Percentiles rank a stretch among this genome's conserved stretches.
These are phyloP conservation scores for Aspergillus transmontanensis DNA, from an alignment of 2,329 filamentous ascomycete genomes.

Conservation along the genomic window DNA sequence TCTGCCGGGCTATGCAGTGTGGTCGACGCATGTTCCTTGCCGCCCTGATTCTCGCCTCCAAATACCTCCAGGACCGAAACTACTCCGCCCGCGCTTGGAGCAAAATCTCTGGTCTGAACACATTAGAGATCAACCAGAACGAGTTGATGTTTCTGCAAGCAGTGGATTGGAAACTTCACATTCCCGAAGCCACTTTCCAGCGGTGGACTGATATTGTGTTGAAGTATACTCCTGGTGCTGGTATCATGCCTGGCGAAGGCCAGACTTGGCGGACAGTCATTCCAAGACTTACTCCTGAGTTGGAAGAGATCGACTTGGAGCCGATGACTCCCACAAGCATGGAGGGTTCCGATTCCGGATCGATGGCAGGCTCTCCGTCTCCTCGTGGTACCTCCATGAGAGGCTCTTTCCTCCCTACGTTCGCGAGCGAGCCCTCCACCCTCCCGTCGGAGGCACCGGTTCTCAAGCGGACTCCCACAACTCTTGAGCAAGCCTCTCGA, in stretches of 20 bases:
- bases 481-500: conserved; percentile 53
- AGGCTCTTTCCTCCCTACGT: conserved; percentile 15
- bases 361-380: conserved; percentile 32
- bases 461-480: conserved; percentile 44
- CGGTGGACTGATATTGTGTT: conserved; percentile 93
- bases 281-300: conserved; percentile 58
- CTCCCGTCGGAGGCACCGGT: conserved; percentile 31
- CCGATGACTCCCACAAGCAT: conserved; percentile 34
- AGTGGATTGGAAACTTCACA: conserved; percentile 93
- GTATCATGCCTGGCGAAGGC: conserved; percentile 39
- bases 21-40: conserved; percentile 97
- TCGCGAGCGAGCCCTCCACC: conserved; percentile 25
- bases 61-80: conserved; percentile 97
- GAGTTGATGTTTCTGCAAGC: conserved; percentile 88
- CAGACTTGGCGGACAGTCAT: conserved; percentile 52
- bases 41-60: conserved; percentile 91
- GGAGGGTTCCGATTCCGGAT: conserved; percentile 28
- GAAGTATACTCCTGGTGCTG: conserved; percentile 70
- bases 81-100: conserved; percentile 98
- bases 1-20: conserved; percentile 83
- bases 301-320: conserved; percentile 51
- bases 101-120: conserved; percentile 96
- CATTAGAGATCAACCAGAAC: conserved; percentile 93
- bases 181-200: conserved; percentile 84
- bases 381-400: conserved; percentile 25